phyloP scores from a whole-genome alignment of 495 filamentous ascomycete genomes.

The Acidiella bohemica region DNA sequence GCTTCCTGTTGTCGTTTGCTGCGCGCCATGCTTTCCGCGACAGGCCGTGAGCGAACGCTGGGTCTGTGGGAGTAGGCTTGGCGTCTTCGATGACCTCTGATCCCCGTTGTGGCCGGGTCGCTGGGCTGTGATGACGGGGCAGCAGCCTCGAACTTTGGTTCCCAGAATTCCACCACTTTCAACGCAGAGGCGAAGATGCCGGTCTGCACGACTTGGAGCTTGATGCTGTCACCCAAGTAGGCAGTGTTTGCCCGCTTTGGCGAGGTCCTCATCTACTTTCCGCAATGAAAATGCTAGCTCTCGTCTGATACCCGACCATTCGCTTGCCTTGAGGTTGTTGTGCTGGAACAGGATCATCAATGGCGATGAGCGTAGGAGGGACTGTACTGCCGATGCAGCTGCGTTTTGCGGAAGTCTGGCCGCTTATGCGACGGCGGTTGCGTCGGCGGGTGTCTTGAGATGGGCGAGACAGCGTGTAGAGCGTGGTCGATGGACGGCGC shows the following conservation, averaged over 20 bases:
- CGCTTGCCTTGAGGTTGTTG: slow-evolving; percentile 77
- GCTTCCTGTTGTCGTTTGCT: slow-evolving; percentile 34
- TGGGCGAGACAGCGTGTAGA: slow-evolving; percentile 40
- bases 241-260: slow-evolving; percentile 35
- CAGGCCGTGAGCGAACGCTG: slow-evolving; percentile 55
- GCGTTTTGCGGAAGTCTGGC: slow-evolving; percentile 80
- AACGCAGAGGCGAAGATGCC: slow-evolving; percentile 76
- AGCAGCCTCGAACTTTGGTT: slow-evolving; percentile 34
- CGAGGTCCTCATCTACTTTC: slow-evolving; percentile 45
- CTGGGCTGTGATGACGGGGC: slow-evolving; percentile 15
- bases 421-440: slow-evolving; percentile 83
- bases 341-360: slow-evolving; percentile 91
- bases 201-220: slow-evolving; percentile 72
- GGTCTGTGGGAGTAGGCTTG: slow-evolving; percentile 3
- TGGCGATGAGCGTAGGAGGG: slow-evolving; percentile 76
- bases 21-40: slow-evolving; percentile 52
- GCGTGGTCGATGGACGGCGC: slow-evolving; percentile 38
- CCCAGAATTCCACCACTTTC: slow-evolving; percentile 74
- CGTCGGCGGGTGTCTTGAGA: slow-evolving; percentile 47
- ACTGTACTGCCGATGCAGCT: slow-evolving; percentile 85
- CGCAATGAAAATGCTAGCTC: slow-evolving; percentile 58
- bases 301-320: slow-evolving; percentile 78
- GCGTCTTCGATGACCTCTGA: slow-evolving; percentile 24
- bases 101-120: slow-evolving; percentile 22
- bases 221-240: slow-evolving; percentile 43